Percentiles rank a stretch among this genome's conserved stretches.
phyloP scores from a whole-genome alignment of 2,329 filamentous ascomycete genomes.

The Daldinia eschscholtzii region DNA sequence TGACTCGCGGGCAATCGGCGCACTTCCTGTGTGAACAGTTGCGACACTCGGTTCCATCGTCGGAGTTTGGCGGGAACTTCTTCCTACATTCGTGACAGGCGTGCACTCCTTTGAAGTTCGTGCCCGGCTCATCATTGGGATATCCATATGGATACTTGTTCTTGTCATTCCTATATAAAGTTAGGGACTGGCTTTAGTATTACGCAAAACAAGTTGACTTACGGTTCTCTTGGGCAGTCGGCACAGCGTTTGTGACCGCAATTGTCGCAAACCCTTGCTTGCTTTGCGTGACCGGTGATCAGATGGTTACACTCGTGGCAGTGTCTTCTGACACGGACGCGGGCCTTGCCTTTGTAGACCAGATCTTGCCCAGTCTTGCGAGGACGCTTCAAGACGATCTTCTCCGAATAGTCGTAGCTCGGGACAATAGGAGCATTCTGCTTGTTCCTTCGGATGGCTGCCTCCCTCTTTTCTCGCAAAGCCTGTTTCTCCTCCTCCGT shows the following conservation, averaged over 20 bases:
- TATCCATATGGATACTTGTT: constrained; percentile 78
- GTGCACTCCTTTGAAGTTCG: constrained; percentile 65
- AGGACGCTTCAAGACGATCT: constrained; percentile 70
- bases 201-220: constrained; percentile 56
- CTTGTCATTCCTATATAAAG: constrained; percentile 68
- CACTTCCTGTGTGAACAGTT: constrained; percentile 73
- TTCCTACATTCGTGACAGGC: constrained; percentile 74
- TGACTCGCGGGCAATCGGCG: constrained; percentile 68
- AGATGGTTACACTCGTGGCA: constrained; percentile 80
- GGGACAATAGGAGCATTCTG: constrained; percentile 67
- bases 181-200: constrained; percentile 4
- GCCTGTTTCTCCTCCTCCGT: constrained; percentile 67
- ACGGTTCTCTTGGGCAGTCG: constrained; percentile 84
- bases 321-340: constrained; percentile 78
- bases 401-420: constrained; percentile 64
- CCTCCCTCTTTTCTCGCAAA: constrained; percentile 65
- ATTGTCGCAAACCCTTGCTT: constrained; percentile 66
- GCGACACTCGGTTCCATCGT: constrained; percentile 67
- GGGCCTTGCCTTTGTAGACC: constrained; percentile 74
- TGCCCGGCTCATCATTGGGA: constrained; percentile 72
- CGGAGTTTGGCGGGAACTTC: constrained; percentile 65
- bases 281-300: constrained; percentile 69
- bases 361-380: constrained; percentile 77
- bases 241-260: constrained; percentile 83
- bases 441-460: constrained; percentile 66